Percentiles rank a stretch among this genome's conserved stretches.
Evolutionary conservation across 2,329 filamentous ascomycete species (phyloP).

Genomic region (Fusarium setosum): DNA sequence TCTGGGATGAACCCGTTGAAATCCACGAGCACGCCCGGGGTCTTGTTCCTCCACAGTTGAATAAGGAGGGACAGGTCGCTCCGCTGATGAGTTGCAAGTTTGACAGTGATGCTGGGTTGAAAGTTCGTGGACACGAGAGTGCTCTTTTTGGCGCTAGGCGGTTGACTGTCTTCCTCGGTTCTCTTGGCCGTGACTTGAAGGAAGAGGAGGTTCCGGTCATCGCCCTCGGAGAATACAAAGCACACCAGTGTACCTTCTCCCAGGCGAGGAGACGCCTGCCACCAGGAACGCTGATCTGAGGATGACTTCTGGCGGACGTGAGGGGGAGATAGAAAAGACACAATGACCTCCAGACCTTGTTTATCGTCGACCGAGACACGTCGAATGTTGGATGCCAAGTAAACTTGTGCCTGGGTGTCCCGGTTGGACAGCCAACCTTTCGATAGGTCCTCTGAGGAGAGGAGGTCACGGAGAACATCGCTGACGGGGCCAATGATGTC

Average conservation of each 20-base stretch:
- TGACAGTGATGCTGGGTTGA: slow-evolving; percentile 5
- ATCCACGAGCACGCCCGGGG: slow-evolving; percentile 13
- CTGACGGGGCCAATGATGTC: slow-evolving; percentile 13
- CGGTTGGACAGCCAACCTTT: background rate
- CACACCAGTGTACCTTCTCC: slow-evolving; percentile 20
- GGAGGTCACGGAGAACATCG: background rate
- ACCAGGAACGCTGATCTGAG: slow-evolving; percentile 7
- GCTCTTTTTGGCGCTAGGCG: background rate
- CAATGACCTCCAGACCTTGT: background rate
- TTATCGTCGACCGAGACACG: background rate
- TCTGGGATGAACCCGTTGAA: slow-evolving; percentile 24
- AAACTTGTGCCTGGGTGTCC: background rate
- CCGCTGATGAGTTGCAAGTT: slow-evolving; percentile 1
- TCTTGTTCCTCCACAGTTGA: background rate
- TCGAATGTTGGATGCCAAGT: background rate
- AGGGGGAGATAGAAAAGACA: background rate
- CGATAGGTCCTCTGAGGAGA: background rate
- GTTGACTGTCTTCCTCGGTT: background rate
- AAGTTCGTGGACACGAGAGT: background rate
- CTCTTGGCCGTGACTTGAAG: slow-evolving; percentile 5
- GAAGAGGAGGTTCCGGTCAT: background rate
- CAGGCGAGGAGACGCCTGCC: slow-evolving; percentile 11
- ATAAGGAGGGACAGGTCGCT: background rate
- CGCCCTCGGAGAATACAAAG: background rate
- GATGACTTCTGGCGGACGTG: background rate